Evolutionary conservation across 2,329 filamentous ascomycete species (phyloP), one percentile per base, ranked within the genome.

Genomic region (Juglanconis oblonga): DNA sequence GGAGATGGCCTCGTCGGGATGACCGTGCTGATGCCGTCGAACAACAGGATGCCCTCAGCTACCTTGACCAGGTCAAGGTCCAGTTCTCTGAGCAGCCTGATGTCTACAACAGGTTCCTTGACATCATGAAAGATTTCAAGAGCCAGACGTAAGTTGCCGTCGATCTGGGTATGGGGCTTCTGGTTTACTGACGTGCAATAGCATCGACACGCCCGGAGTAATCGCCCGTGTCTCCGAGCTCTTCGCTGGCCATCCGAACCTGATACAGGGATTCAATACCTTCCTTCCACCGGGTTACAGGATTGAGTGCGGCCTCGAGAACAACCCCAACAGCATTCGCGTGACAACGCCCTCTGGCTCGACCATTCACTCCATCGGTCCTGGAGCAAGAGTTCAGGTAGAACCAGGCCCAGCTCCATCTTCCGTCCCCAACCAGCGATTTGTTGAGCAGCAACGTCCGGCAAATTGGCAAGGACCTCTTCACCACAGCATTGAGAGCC

Each of bases 61-160:
- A 99, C 71, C 85, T 99, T 31, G 95, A 99, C 71, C 95, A 98
- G 74, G 95, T 99, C 65, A 99, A 99, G 76, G 93, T 98, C 33
- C 93, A 97, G 70, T 99, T 99, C 68, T 90, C 92, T 62, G 94
- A 98, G 64, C 92, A 97, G 67, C 93, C 95, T 4, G 94, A 98
- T 73, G 95, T 99, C 0, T 99, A 99, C 70, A 98, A 98, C 70
- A 84, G 91, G 42, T 98, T 99, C 68, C 78, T 99, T 50, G 95
- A 99, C 68, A 99, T 99, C 52, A 99, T 99, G 95, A 99, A 99
- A 71, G 95, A 99, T 68, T 99, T 99, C 74, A 99, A 99, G 77
- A 97, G 92, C 69, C 94, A 97, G 77, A 92, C 93, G 85, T 93
- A 80, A 77, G 89, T 83, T 11, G 10, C 58, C 51, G 48, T 62